These are phyloP conservation scores for Exophiala aquamarina DNA, from an alignment of 2,329 filamentous ascomycete species.

Conservation along the genomic window DNA sequence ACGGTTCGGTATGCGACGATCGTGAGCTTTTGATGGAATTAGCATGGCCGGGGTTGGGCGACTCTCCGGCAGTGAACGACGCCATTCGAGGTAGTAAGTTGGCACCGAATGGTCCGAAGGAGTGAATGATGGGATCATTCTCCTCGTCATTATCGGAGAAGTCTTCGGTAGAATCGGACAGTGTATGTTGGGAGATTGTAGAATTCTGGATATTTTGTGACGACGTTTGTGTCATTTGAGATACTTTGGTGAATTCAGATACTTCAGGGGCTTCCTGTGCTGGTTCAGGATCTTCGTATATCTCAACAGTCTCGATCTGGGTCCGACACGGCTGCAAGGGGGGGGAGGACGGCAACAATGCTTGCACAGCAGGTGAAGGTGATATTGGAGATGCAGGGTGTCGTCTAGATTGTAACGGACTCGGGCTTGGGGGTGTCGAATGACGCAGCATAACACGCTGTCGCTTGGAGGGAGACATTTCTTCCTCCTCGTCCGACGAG, in stretches of 20 bases:
- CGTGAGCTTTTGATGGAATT: conserved; percentile 28
- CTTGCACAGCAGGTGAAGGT: conserved; percentile 59
- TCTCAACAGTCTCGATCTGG: conserved; percentile 43
- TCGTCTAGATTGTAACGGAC: conserved; percentile 57
- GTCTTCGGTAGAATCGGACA: conserved; percentile 40
- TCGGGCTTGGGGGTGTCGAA: conserved; percentile 38
- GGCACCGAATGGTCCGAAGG: conserved; percentile 85
- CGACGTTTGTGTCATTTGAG: conserved; percentile 30
- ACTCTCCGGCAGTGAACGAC: conserved; percentile 67
- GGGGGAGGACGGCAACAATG: conserved; percentile 42
- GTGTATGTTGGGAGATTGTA: conserved; percentile 10
- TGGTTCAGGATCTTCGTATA: conserved; percentile 67
- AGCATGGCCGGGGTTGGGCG: conserved; percentile 46
- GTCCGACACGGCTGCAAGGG: conserved; percentile 25
- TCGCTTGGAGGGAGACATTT: conserved; percentile 48
- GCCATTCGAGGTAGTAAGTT: conserved; percentile 81
- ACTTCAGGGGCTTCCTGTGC: conserved; percentile 18
- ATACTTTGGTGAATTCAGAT: conserved; percentile 5
- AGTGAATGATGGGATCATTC: conserved; percentile 89
- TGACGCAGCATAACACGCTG: conserved; percentile 27
- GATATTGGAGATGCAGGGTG: conserved; percentile 75
- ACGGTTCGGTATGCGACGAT: conserved; percentile 34
- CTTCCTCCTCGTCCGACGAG: conserved; percentile 50
- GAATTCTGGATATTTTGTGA: conserved; percentile 32
- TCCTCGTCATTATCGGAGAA: conserved; percentile 84